Base-by-base conservation (phyloP, 176 grass and related monocot genomes). In the Neostapfia colusana region DNA sequence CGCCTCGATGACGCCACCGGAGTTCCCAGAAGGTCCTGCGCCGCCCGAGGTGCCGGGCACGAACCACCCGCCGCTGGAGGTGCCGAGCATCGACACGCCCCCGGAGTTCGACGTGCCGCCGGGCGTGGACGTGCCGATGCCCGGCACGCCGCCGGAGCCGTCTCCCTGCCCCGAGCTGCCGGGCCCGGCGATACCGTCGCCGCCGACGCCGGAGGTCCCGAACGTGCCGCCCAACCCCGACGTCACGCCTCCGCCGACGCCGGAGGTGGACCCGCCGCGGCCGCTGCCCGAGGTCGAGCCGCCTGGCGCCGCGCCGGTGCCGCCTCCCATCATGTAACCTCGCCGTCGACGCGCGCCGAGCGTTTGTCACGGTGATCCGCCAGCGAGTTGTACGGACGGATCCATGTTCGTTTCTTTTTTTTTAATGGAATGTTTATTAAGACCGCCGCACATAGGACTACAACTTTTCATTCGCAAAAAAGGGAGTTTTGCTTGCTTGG, bases 191-290 rank as follows among this genome's bases (percentile, higher is more conserved):
- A 72, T 97, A 50, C 93, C 90, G 15, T 86, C 90, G 36, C 88
- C 85, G 4, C 65, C 71, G 2, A 46, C 3, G 50, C 93, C 90
- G n/a, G 88, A 93, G 76, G 59, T 97, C 40, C 93, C 90, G 8
- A 5, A 2, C 44, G 63, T 81, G 69, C 88, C 88, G 23, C 36
- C 56, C 12, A 75, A 87, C 57, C 87, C 89, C 1, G 86, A 95
- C 38, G 42, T 86, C 14, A 46, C 75, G 16, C 65, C 81, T 38
- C 67, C 74, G n/a, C 65, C 39, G 2, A 43, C 69, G 3, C 83
- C 75, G 23, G 86, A 86, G 28, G 5, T 89, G 16, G 35, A 75
- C 4, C 82, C 74, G 54, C 54, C 21, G 11, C 0, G 2, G 12
- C 43, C 43, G 43, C 43, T 13, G 43, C 12, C 43, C 2, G 43